Percentiles rank a stretch among this genome's conserved stretches.
Conservation (phyloP, 73 alveolate species). For the Uronychia setigera region DNA sequence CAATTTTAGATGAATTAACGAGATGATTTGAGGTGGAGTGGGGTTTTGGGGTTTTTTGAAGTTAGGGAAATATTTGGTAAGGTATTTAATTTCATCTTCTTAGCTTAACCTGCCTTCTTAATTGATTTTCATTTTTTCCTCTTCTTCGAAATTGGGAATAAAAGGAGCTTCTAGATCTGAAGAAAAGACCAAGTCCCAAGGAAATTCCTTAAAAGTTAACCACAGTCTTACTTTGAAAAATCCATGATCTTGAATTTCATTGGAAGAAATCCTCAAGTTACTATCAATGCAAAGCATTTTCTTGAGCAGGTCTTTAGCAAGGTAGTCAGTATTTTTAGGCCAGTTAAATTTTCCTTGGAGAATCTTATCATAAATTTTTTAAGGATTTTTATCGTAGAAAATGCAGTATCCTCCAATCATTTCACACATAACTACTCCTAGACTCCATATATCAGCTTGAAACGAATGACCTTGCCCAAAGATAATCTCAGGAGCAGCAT, state of each 20-base stretch:
- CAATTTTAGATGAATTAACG: too few species aligned
- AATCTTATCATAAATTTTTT: slow-evolving; percentile 1
- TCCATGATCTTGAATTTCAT: background rate
- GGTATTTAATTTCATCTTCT: too few species aligned
- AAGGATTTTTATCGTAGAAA: slow-evolving; percentile 32
- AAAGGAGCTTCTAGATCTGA: background rate
- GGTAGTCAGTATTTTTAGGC: background rate
- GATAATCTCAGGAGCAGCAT: slow-evolving; percentile 48
- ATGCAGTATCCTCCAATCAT: slow-evolving; percentile 10
- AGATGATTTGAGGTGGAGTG: too few species aligned
- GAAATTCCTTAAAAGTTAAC: background rate
- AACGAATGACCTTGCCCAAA: slow-evolving; percentile 38
- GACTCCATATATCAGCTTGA: slow-evolving; percentile 51
- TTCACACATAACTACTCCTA: slow-evolving; percentile 38
- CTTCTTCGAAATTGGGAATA: background rate
- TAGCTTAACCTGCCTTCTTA: too few species aligned
- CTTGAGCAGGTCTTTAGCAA: background rate
- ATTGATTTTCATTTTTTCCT: background rate
- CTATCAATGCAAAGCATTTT: background rate
- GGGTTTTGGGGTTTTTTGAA: too few species aligned
- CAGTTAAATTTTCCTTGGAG: background rate
- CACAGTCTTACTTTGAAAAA: background rate
- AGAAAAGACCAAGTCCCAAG: background rate
- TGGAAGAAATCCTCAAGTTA: background rate
- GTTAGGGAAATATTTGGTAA: too few species aligned